Percentiles rank a stretch among this genome's conserved stretches.
These are phyloP conservation scores for Cytospora mali DNA, from an alignment of 2,329 filamentous ascomycete genomes.

Conservation along the genomic window DNA sequence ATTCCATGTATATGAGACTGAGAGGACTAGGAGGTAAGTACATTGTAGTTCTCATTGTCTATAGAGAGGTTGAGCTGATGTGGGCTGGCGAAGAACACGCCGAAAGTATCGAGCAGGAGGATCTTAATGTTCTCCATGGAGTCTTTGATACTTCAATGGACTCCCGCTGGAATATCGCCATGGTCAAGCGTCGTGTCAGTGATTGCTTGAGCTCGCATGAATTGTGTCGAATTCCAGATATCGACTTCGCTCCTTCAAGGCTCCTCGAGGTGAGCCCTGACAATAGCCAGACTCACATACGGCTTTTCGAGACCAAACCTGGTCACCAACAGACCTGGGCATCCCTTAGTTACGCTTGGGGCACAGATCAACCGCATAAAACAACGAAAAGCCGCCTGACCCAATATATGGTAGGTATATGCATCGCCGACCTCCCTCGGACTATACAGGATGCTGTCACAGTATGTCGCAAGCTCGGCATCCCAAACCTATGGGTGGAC, in stretches of 20 bases:
- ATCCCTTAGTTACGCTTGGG: conserved; percentile 4
- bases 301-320: background rate
- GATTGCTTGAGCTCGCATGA: background rate
- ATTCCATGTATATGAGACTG: too few relatives aligned
- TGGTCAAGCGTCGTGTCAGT: background rate
- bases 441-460: conserved; percentile 5
- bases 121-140: background rate
- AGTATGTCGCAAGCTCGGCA: background rate
- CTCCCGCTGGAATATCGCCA: background rate
- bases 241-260: background rate
- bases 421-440: background rate
- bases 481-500: conserved; percentile 6
- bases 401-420: background rate
- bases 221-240: background rate
- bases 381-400: background rate
- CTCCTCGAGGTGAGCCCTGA: background rate
- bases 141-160: background rate
- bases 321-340: background rate
- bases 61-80: background rate
- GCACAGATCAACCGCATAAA: background rate
- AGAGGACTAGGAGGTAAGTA: background rate
- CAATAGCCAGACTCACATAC: background rate
- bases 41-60: background rate
- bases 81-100: background rate
- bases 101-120: background rate